phyloP scores from a whole-genome alignment of 1,284 basidiomycete genomes.

The Ganoderma sinense region DNA sequence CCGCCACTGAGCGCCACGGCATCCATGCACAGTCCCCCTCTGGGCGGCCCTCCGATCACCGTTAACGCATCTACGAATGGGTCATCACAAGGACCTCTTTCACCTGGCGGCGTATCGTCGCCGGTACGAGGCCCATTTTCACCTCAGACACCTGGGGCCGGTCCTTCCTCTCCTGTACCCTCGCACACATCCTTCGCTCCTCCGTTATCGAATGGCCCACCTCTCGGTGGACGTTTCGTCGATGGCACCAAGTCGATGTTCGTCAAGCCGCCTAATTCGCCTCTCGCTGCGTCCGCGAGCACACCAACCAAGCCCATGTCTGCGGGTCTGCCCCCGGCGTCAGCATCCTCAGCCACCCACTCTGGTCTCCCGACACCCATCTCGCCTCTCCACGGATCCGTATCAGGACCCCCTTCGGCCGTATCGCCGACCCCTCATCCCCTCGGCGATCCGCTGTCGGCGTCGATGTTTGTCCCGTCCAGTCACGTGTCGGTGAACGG shows the following conservation, averaged over 20 bases:
- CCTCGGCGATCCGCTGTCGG: constrained; percentile 32
- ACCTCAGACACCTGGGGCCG: constrained; percentile 60
- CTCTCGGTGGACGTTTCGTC: constrained; percentile 68
- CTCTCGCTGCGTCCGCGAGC: constrained; percentile 35
- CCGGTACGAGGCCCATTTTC: constrained; percentile 36
- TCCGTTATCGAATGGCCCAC: constrained; percentile 49
- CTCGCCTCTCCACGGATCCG: constrained; percentile 34
- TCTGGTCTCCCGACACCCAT: constrained; percentile 26
- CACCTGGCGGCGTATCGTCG: constrained; percentile 21
- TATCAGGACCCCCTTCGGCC: constrained; percentile 19
- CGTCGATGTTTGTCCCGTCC: constrained; percentile 25
- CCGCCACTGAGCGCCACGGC: constrained; percentile 21
- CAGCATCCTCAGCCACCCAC: constrained; percentile 25
- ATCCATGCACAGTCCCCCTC: constrained; percentile 26
- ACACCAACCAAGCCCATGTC: constrained; percentile 14
- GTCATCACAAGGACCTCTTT: constrained; percentile 12
- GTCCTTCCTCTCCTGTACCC: constrained; percentile 47
- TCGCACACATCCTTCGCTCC: constrained; percentile 33
- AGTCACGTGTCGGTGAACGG: constrained; percentile 27
- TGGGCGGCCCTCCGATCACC: constrained; percentile 11
- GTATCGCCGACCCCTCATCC: constrained; percentile 29
- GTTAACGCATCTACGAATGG: constrained; percentile 13
- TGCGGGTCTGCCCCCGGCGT: constrained; percentile 20
- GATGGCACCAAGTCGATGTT: constrained; percentile 84
- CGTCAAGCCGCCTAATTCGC: constrained; percentile 54